A percentile compares a stretch with the other conserved stretches of the same genome.
Conservation (phyloP, 208 protist genomes). For the Naegleria fowleri region DNA sequence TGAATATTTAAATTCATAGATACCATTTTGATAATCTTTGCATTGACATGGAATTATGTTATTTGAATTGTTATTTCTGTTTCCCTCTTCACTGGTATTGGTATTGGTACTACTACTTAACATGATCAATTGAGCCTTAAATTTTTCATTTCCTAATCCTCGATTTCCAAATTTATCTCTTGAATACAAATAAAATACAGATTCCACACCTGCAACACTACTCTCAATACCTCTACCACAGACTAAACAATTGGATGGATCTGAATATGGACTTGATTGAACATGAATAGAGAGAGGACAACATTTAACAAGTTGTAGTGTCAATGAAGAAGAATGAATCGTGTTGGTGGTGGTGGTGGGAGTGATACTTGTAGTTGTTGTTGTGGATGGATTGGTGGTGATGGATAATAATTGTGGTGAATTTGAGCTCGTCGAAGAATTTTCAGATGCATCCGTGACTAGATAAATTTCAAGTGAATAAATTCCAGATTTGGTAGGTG, state of each 20-base stretch:
- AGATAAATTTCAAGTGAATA: constrained; percentile 1
- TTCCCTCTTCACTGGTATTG: no score
- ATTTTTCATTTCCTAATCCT: constrained; percentile 1
- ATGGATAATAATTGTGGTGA: no score
- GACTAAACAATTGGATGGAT: background rate
- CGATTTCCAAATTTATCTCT: background rate
- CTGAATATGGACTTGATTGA: background rate
- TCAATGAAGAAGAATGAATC: no score
- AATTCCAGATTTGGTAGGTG: background rate
- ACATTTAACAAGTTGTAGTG: no score
- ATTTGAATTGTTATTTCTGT: no score
- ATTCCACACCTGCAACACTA: background rate
- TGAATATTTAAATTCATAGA: background rate
- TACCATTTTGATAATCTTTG: background rate
- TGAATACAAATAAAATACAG: background rate
- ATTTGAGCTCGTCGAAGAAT: no score
- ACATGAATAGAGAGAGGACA: background rate
- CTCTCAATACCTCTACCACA: background rate
- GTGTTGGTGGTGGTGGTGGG: no score
- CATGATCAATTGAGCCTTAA: background rate
- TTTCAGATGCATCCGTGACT: no score
- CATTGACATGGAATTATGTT: no score
- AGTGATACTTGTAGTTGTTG: no score
- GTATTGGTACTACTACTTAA: no score
- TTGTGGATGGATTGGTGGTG: no score